phyloP scores from a whole-genome alignment of 495 filamentous ascomycete species.

The Margaritispora aquatica region DNA sequence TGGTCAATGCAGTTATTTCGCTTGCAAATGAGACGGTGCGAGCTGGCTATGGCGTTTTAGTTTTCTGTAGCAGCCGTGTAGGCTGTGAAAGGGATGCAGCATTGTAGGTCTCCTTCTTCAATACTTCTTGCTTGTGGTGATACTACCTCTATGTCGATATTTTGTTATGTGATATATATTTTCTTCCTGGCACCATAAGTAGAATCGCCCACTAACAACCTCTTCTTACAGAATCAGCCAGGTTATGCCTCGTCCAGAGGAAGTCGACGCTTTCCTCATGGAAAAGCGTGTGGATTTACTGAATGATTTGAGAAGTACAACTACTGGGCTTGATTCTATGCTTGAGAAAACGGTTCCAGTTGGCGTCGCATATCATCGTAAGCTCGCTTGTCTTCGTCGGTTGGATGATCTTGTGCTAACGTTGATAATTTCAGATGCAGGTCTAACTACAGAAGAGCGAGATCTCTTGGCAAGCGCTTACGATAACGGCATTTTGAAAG shows the following conservation, averaged over 20 bases:
- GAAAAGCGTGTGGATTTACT: constrained; percentile 61
- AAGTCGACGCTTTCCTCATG: constrained; percentile 39
- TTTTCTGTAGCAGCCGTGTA: constrained; percentile 69
- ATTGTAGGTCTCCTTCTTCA: constrained; percentile 18
- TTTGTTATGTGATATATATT: no score
- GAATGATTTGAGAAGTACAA: constrained; percentile 58
- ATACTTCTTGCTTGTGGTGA: no score
- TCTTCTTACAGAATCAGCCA: constrained; percentile 40
- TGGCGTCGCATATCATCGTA: constrained; percentile 75
- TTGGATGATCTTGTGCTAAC: no score
- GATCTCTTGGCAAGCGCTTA: constrained; percentile 70
- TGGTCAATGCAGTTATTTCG: constrained; percentile 64
- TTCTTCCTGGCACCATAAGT: no score
- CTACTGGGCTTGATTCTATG: constrained; percentile 59
- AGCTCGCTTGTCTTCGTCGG: no score
- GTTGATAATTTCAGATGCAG: constrained; percentile 62
- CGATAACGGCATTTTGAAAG: constrained; percentile 60
- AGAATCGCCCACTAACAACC: not conserved
- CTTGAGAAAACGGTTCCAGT: constrained; percentile 56
- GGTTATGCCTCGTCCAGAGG: constrained; percentile 44
- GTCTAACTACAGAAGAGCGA: constrained; percentile 74
- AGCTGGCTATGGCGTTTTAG: constrained; percentile 64
- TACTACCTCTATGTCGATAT: no score
- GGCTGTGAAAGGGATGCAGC: constrained; percentile 59
- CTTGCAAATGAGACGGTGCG: constrained; percentile 60